These are phyloP conservation scores for Tylopilus sp. DNA, from an alignment of 768 basidiomycete genomes.

Conservation along the genomic window DNA sequence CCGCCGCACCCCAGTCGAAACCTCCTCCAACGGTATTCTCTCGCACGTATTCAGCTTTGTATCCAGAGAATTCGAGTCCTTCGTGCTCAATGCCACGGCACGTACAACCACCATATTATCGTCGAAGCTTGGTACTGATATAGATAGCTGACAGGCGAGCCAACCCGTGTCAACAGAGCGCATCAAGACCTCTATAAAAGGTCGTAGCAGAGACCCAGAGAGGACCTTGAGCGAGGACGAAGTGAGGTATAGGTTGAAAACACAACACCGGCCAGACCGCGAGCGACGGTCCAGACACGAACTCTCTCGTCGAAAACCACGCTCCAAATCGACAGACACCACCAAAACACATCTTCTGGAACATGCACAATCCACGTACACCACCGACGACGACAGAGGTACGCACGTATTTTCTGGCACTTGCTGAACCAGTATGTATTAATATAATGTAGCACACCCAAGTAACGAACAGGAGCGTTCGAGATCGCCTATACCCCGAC, in stretches of 20 bases:
- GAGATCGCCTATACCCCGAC: constrained; percentile 15
- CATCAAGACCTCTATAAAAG: constrained; percentile 7
- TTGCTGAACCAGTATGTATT: constrained; percentile 8
- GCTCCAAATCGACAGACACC: constrained; percentile 20
- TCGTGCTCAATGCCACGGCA: constrained; percentile 62
- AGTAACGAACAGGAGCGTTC: constrained; percentile 20
- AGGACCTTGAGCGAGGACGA: constrained; percentile 16
- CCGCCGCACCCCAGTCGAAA: constrained; percentile 5
- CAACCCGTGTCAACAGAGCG: constrained; percentile 10
- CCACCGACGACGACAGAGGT: constrained; percentile 23
- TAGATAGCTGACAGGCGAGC: constrained; percentile 12
- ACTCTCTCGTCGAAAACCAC: constrained; percentile 11
- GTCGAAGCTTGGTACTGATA: constrained; percentile 3
- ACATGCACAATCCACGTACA: neutral
- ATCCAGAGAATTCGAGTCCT: constrained; percentile 66
- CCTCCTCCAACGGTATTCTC: constrained; percentile 41
- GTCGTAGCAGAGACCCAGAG: constrained; percentile 6
- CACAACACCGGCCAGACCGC: constrained; percentile 9
- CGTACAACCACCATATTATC: constrained; percentile 13
- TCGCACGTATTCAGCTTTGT: constrained; percentile 68
- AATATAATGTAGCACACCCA: constrained; percentile 26
- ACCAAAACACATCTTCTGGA: neutral
- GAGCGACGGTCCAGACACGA: constrained; percentile 6
- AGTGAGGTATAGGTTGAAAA: constrained; percentile 4
- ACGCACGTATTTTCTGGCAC: neutral